These are phyloP conservation scores for Mychonastes homosphaera DNA, from an alignment of 139 green algal genomes.

Conservation along the genomic window DNA sequence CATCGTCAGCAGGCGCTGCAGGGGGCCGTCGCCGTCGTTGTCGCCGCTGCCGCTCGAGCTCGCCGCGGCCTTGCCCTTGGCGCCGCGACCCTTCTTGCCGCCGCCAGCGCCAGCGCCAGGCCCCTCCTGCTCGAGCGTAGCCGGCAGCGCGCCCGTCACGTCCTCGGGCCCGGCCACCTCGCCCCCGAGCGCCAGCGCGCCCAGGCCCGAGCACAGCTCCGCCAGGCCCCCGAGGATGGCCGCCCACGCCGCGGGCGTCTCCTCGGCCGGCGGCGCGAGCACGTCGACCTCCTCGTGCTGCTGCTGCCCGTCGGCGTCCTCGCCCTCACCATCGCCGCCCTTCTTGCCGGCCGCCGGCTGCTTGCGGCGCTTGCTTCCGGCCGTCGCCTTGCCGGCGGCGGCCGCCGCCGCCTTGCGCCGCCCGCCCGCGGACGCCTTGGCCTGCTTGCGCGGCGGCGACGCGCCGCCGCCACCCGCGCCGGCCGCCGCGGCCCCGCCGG, in stretches of 20 bases:
- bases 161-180: too few species aligned
- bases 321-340: background rate
- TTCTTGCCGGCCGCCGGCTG: slow-evolving; percentile 5
- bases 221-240: slow-evolving; percentile 39
- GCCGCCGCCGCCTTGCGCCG: slow-evolving; percentile 13
- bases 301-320: background rate
- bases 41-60: too few species aligned
- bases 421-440: background rate
- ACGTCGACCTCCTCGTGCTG: slow-evolving; percentile 16
- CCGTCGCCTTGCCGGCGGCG: background rate
- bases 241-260: slow-evolving; percentile 41
- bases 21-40: background rate
- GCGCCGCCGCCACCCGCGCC: background rate
- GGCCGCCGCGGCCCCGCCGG: background rate
- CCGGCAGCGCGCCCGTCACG: too few species aligned
- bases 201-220: slow-evolving; percentile 34
- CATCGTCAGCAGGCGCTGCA: slow-evolving; percentile 16
- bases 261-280: slow-evolving; percentile 5
- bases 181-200: slow-evolving; percentile 22
- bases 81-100: too few species aligned
- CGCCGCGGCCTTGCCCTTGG: too few species aligned
- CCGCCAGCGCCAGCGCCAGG: too few species aligned
- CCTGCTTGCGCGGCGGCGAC: background rate
- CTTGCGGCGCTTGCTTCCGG: slow-evolving; percentile 17
- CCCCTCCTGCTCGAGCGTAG: too few species aligned